Conservation (phyloP, 2,329 filamentous ascomycete species). For the Penicillium freii region DNA sequence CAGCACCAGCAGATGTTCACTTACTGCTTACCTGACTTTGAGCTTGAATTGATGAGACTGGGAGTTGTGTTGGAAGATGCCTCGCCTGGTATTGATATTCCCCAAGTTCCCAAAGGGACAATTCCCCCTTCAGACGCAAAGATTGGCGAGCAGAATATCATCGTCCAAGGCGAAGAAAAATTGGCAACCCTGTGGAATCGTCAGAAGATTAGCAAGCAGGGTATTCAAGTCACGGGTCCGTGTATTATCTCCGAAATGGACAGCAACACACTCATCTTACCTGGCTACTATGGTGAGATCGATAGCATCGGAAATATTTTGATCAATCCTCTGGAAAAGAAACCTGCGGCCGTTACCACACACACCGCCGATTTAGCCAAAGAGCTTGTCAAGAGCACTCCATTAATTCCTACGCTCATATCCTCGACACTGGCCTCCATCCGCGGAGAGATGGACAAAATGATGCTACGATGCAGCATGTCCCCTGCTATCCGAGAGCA, state of each 20-base stretch:
- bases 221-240: conserved; percentile 45
- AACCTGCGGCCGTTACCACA: conserved; percentile 23
- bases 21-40: conserved; percentile 44
- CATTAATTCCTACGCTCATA: conserved; percentile 47
- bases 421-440: conserved; percentile 48
- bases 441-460: conserved; percentile 51
- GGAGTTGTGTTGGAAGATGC: conserved; percentile 47
- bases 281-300: conserved; percentile 48
- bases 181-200: conserved; percentile 49
- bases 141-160: conserved; percentile 40
- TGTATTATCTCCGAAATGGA: conserved; percentile 53
- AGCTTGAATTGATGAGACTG: conserved; percentile 51
- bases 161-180: conserved; percentile 41
- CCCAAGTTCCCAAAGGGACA: conserved; percentile 31
- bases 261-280: conserved; percentile 52
- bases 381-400: conserved; percentile 40
- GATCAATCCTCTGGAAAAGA: conserved; percentile 42
- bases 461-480: conserved; percentile 54
- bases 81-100: conserved; percentile 44
- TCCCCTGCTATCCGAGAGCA: conserved; percentile 53
- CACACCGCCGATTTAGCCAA: conserved; percentile 41
- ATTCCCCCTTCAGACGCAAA: conserved; percentile 39
- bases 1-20: conserved; percentile 49
- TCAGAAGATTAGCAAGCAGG: conserved; percentile 39
- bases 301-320: conserved; percentile 52